Evolutionary conservation across 345 rosid species (phyloP), one percentile per base, ranked within the genome.

Genomic region (Bruguiera gymnorhiza): DNA sequence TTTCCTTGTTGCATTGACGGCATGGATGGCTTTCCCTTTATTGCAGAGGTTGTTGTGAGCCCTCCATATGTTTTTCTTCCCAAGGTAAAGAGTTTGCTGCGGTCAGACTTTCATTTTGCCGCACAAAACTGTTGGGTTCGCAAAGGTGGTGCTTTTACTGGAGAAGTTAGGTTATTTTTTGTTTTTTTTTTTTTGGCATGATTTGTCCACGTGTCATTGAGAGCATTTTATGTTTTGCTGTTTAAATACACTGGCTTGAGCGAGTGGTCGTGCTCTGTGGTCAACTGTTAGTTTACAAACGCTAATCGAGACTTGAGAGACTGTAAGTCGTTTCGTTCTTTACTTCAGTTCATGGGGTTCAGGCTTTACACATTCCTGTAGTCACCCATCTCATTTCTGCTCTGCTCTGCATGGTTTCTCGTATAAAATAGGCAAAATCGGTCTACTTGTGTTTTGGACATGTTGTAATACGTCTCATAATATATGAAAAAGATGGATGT

Each of bases 61-160:
- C 95, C 95, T 67, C 88, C 95, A 4, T 87, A 78, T 68, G 84
- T 87, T 65, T 89, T 87, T 43, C 90, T 89, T 32, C 71, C 82
- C 30, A 1, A 71, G 56, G 88, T 83, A 31, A 87, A 82, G 70
- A 53, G 72, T 6, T 65, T 83, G 16, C 52, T 87, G 75, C 67
- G 92, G 43, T 37, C 85, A 1, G 92, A 87, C 77, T 83, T 89
- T 69, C 77, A 84, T 18, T 80, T 87, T 2, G 87, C 90, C 0
- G 90, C 92, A 13, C 88, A 87, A 34, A 87, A 87, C 68, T 87
- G 90, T 36, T 89, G 92, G 92, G 86, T 83, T 67, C 82, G 85
- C 64, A 87, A 83, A 75, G 89, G 91, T 5, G 90, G 88, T 48
- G 92, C 92, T 63, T 89, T 81, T 67, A 86, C 92, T 0, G 88